phyloP scores from a whole-genome alignment of 257 asterid species.

The Gentiana straminea region DNA sequence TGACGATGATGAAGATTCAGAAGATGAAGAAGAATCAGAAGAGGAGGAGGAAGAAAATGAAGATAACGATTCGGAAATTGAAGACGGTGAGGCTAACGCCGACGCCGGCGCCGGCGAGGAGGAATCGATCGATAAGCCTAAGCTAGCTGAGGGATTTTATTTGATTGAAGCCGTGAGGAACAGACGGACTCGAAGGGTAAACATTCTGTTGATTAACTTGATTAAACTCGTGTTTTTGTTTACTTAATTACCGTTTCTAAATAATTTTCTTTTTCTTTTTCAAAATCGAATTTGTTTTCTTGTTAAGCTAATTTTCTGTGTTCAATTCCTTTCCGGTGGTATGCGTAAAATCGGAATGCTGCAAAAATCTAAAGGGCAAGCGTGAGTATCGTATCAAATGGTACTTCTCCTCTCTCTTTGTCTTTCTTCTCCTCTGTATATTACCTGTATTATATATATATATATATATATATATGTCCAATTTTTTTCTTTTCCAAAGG shows the following conservation, averaged over 20 bases:
- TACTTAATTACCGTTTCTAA: background rate
- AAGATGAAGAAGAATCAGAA: slow-evolving; percentile 1
- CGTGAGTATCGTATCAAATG: slow-evolving; percentile 47
- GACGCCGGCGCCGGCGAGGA: slow-evolving; percentile 8
- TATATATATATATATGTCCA: too few relatives aligned
- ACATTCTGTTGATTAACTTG: background rate
- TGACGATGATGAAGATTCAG: slow-evolving; percentile 5
- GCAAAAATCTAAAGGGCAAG: slow-evolving; percentile 53
- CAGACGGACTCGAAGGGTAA: slow-evolving; percentile 24
- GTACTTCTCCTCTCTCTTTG: slow-evolving; percentile 9
- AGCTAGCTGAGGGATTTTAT: slow-evolving; percentile 31
- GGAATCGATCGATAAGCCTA: slow-evolving; percentile 12
- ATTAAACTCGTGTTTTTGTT: background rate
- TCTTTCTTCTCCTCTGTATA: background rate
- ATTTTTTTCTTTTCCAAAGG: too few relatives aligned
- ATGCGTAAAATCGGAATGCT: slow-evolving; percentile 28
- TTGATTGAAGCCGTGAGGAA: slow-evolving; percentile 28
- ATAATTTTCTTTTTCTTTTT: background rate
- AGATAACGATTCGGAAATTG: background rate
- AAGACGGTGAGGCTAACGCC: slow-evolving; percentile 6
- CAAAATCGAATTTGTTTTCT: background rate
- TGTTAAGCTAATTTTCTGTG: slow-evolving; percentile 20
- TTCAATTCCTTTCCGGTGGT: slow-evolving; percentile 6
- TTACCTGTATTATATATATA: too few relatives aligned
- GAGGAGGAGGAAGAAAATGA: slow-evolving; percentile 14